Evolutionary conservation across 202 grass and related monocot species (phyloP).

Genomic region (Thinopyrum obtusiflorum): DNA sequence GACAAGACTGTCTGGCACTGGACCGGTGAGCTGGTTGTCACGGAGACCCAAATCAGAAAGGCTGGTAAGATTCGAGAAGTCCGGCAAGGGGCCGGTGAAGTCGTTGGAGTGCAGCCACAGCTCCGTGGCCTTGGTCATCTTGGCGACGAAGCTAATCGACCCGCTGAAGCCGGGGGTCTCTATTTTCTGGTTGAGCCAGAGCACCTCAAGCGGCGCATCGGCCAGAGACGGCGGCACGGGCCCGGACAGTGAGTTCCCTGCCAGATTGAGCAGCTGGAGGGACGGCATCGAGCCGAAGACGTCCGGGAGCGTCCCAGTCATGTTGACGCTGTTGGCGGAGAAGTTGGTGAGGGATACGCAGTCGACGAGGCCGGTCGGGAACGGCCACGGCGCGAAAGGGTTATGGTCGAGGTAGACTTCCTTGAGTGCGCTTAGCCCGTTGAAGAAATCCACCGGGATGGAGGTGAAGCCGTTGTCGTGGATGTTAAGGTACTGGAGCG

Average conservation of each 20-base stretch:
- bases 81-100: constrained; percentile 73
- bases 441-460: constrained; percentile 61
- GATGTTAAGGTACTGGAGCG: constrained; percentile 46
- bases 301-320: constrained; percentile 53
- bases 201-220: constrained; percentile 5
- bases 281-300: constrained; percentile 44
- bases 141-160: constrained; percentile 53
- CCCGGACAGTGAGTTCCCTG: constrained; percentile 52
- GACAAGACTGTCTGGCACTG: constrained; percentile 53
- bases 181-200: constrained; percentile 64
- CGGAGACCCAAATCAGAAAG: constrained; percentile 64
- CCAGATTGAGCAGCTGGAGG: constrained; percentile 44
- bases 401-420: constrained; percentile 57
- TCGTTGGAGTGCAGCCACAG: constrained; percentile 79
- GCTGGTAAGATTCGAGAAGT: constrained; percentile 39
- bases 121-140: constrained; percentile 40
- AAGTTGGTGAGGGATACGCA: constrained; percentile 56
- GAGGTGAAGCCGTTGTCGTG: constrained; percentile 53
- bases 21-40: constrained; percentile 75
- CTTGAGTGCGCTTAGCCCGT: constrained; percentile 42
- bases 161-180: constrained; percentile 22
- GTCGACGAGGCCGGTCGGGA: constrained; percentile 35
- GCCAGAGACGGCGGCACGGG: constrained; percentile 52
- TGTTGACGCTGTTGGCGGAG: constrained; percentile 63
- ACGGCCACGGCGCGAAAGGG: constrained; percentile 55